Percentiles rank a stretch among this genome's conserved stretches.
phyloP scores from a whole-genome alignment of 2,329 filamentous ascomycete genomes.

The Ophiocordyceps camponoti-floridani region DNA sequence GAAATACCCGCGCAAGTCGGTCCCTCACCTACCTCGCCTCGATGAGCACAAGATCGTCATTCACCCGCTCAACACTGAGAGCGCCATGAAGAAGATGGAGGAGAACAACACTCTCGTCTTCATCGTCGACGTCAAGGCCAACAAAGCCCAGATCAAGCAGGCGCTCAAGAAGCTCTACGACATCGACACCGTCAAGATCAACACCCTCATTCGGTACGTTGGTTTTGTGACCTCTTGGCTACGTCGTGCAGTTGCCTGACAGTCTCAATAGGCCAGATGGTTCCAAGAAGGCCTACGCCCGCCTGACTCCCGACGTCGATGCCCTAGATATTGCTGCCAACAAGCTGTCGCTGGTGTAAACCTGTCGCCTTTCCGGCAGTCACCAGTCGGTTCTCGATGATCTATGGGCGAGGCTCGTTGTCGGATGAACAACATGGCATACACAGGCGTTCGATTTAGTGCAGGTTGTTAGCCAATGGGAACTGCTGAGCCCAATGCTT shows the following conservation, averaged over 20 bases:
- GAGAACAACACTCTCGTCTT: slow-evolving; percentile 99
- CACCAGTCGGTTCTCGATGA: slow-evolving; percentile 12
- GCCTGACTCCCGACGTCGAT: slow-evolving; percentile 90
- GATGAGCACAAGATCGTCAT: slow-evolving; percentile 97
- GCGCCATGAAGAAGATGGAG: slow-evolving; percentile 99
- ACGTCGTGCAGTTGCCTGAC: neutral
- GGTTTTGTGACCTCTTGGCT: no score
- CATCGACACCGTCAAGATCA: slow-evolving; percentile 96
- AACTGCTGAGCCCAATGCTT: neutral
- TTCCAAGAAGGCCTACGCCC: slow-evolving; percentile 96
- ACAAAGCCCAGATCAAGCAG: slow-evolving; percentile 99
- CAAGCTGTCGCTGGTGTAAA: slow-evolving; percentile 91
- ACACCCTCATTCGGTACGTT: slow-evolving; percentile 87
- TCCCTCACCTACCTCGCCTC: slow-evolving; percentile 76
- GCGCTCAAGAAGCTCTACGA: slow-evolving; percentile 99
- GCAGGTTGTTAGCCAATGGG: neutral
- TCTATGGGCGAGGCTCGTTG: neutral
- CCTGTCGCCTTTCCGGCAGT: no score
- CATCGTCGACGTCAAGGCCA: slow-evolving; percentile 92
- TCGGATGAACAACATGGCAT: neutral
- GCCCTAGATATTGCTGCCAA: slow-evolving; percentile 98
- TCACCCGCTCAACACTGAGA: slow-evolving; percentile 98
- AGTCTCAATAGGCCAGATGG: slow-evolving; percentile 57
- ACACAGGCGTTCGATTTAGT: neutral
- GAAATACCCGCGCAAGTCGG: slow-evolving; percentile 94